Evolutionary conservation across 345 rosid species (phyloP).

Genomic region (Firmiana major): DNA sequence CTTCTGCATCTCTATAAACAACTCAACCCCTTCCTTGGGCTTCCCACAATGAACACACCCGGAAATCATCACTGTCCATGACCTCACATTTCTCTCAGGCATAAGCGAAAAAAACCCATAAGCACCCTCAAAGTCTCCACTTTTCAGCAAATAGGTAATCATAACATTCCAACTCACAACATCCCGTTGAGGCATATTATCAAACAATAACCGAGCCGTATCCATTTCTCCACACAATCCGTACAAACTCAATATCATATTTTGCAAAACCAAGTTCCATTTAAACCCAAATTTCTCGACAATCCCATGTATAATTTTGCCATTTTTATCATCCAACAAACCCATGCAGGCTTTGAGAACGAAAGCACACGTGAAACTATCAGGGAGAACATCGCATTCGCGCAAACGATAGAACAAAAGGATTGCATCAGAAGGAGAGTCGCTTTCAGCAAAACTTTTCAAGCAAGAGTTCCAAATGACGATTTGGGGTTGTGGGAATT

Average conservation of each 20-base stretch:
- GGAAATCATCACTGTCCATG: slow-evolving; percentile 35
- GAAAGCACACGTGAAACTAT: slow-evolving; percentile 37
- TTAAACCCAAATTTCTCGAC: slow-evolving; percentile 36
- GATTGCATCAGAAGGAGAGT: slow-evolving; percentile 24
- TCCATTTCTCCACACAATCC: slow-evolving; percentile 27
- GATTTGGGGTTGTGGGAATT: slow-evolving; percentile 2
- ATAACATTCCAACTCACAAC: slow-evolving; percentile 36
- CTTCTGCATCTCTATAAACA: slow-evolving; percentile 35
- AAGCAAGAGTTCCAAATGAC: slow-evolving; percentile 43
- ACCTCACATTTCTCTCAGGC: slow-evolving; percentile 36
- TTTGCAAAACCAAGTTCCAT: slow-evolving; percentile 30
- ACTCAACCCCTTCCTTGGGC: slow-evolving; percentile 27
- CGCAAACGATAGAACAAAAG: slow-evolving; percentile 27
- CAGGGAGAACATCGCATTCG: slow-evolving; percentile 23
- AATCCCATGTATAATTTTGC: slow-evolving; percentile 27
- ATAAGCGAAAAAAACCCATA: slow-evolving; percentile 20
- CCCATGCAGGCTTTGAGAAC: slow-evolving; percentile 30
- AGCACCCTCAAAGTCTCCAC: slow-evolving; percentile 25
- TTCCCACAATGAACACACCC: slow-evolving; percentile 27
- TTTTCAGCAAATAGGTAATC: slow-evolving; percentile 27
- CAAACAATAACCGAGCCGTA: slow-evolving; percentile 35
- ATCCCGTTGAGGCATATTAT: slow-evolving; percentile 36
- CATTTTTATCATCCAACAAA: slow-evolving; percentile 15
- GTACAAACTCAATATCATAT: slow-evolving; percentile 30
- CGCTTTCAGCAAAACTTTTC: slow-evolving; percentile 30